Evolutionary conservation across 768 basidiomycete species (phyloP).

Genomic region (Rhodotorula paludigena): DNA sequence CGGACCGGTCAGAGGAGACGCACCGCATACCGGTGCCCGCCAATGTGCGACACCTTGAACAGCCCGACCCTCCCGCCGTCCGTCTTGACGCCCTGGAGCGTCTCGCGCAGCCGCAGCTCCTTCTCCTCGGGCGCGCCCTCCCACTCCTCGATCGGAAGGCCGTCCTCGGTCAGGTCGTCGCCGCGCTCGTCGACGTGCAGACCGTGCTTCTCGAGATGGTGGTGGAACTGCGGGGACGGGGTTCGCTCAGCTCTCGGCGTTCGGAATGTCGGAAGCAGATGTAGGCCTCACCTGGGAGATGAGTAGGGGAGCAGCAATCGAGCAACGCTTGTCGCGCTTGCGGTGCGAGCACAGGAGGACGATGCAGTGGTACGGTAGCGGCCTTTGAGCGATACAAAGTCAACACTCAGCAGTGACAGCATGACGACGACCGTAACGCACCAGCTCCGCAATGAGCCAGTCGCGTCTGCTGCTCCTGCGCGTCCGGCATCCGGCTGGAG

Average conservation of each 20-base stretch:
- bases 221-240: slow-evolving; percentile 42
- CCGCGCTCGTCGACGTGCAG: slow-evolving; percentile 30
- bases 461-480: not conserved
- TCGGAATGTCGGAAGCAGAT: not conserved
- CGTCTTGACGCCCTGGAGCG: slow-evolving; percentile 53
- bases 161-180: slow-evolving; percentile 48
- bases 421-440: not conserved
- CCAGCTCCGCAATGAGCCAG: slow-evolving; percentile 8
- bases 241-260: not conserved
- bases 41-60: slow-evolving; percentile 79
- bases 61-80: slow-evolving; percentile 68
- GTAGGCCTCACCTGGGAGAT: slow-evolving; percentile 18
- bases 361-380: slow-evolving; percentile 78
- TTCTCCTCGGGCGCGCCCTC: slow-evolving; percentile 49
- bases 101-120: slow-evolving; percentile 57
- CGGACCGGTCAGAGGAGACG: no score
- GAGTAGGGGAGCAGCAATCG: slow-evolving; percentile 52
- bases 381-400: not conserved
- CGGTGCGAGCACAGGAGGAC: slow-evolving; percentile 92
- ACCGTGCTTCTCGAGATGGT: slow-evolving; percentile 32
- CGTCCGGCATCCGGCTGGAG: slow-evolving; percentile 3
- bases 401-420: not conserved
- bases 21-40: slow-evolving; percentile 79
- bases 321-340: slow-evolving; percentile 83
- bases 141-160: slow-evolving; percentile 61